Percentiles rank a stretch among this genome's conserved stretches.
Evolutionary conservation across 805 yeast genomes (phyloP).

Genomic region (Cyberlindnera xishuangbannaensis): DNA sequence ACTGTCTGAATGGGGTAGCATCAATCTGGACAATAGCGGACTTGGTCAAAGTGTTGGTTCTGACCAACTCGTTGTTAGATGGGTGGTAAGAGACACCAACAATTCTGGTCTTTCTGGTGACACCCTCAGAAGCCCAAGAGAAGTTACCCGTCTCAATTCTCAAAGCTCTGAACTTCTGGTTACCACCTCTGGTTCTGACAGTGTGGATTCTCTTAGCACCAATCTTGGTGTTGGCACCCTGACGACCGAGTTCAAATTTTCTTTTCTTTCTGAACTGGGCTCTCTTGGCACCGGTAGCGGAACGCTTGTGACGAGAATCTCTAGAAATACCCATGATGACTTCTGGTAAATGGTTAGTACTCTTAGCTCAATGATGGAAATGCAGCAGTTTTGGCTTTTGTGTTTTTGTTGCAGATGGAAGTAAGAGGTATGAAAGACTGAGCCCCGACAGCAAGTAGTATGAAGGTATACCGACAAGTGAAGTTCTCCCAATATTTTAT

Average conservation of each 20-base stretch:
- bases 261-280: slow-evolving; percentile 99
- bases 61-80: slow-evolving; percentile 98
- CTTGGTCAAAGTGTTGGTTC: slow-evolving; percentile 99
- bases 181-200: slow-evolving; percentile 99
- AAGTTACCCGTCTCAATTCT: slow-evolving; percentile 99
- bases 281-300: slow-evolving; percentile 99
- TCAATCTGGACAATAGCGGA: slow-evolving; percentile 98
- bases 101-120: slow-evolving; percentile 98
- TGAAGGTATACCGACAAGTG: too few relatives aligned
- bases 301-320: slow-evolving; percentile 99
- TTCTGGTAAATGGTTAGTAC: slow-evolving; percentile 16
- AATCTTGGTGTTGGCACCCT: slow-evolving; percentile 98
- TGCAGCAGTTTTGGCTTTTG: too few relatives aligned
- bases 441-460: too few relatives aligned
- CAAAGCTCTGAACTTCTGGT: slow-evolving; percentile 99
- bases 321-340: slow-evolving; percentile 98
- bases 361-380: too few relatives aligned
- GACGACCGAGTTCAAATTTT: slow-evolving; percentile 99
- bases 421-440: too few relatives aligned
- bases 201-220: slow-evolving; percentile 98
- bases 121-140: slow-evolving; percentile 99
- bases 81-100: slow-evolving; percentile 98
- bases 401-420: too few relatives aligned
- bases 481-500: too few relatives aligned
- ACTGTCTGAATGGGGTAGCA: slow-evolving; percentile 99